Conservation (phyloP, 2,329 filamentous ascomycete species). For the Trichoderma oligosporum region DNA sequence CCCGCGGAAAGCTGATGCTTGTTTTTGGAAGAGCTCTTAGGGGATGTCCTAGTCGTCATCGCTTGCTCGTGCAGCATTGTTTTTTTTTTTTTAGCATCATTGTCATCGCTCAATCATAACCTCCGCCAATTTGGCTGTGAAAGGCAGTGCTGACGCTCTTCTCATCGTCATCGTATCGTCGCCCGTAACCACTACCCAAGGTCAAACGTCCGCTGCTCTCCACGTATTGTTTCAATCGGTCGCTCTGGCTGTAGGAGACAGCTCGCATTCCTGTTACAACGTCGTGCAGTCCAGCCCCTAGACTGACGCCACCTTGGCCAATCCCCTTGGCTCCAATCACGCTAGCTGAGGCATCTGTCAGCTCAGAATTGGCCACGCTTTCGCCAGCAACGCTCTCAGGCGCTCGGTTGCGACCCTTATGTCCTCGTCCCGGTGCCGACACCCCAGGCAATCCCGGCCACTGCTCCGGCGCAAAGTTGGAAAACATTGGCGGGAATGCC, state of each 20-base stretch:
- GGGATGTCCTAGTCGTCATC: constrained; percentile 28
- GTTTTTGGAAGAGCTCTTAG: constrained; percentile 3
- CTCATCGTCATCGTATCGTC: constrained; percentile 82
- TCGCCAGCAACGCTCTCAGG: constrained; percentile 83
- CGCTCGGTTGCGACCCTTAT: constrained; percentile 62
- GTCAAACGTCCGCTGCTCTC: constrained; percentile 74
- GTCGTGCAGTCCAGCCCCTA: constrained; percentile 74
- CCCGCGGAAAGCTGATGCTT: constrained; percentile 9
- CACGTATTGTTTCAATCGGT: constrained; percentile 90
- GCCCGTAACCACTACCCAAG: constrained; percentile 64
- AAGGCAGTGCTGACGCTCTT: constrained; percentile 96
- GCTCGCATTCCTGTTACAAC: constrained; percentile 62
- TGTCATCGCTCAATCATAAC: constrained; percentile 47
- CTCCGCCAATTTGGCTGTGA: constrained; percentile 81
- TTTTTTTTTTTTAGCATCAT: not conserved
- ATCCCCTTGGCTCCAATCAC: constrained; percentile 71
- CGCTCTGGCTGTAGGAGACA: constrained; percentile 57
- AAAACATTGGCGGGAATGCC: constrained; percentile 93
- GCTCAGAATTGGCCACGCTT: constrained; percentile 86
- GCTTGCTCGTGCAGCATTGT: constrained; percentile 26
- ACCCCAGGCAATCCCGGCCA: constrained; percentile 82
- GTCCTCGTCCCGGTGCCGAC: constrained; percentile 56
- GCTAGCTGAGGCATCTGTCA: constrained; percentile 77
- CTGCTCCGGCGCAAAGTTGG: constrained; percentile 78
- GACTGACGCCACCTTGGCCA: constrained; percentile 81